phyloP scores from a whole-genome alignment of 148 eudicot genomes.

The Arbutus unedo region DNA sequence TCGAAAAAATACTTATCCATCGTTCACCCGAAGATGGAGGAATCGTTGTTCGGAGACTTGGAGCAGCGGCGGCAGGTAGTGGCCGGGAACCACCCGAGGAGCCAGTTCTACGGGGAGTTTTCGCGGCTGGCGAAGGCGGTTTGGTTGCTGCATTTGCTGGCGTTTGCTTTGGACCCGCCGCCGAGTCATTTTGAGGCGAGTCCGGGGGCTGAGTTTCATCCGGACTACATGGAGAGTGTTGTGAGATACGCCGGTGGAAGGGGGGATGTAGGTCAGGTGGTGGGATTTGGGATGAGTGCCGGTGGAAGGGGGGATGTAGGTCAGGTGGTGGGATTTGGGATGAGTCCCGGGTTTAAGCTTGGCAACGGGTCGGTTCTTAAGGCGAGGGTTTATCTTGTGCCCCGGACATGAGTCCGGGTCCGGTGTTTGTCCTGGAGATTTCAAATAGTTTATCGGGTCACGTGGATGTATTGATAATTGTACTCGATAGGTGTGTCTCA shows the following conservation, averaged over 20 bases:
- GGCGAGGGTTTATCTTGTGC: constrained; percentile 80
- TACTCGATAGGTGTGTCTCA: not conserved
- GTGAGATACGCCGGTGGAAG: constrained; percentile 50
- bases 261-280: constrained; percentile 52
- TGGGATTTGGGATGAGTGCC: constrained; percentile 72
- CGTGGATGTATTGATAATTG: not conserved
- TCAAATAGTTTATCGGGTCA: not conserved
- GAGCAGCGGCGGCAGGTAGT: constrained; percentile 77
- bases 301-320: constrained; percentile 44
- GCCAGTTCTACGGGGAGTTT: constrained; percentile 74
- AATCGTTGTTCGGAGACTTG: constrained; percentile 78
- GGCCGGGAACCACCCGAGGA: constrained; percentile 76
- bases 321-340: constrained; percentile 73
- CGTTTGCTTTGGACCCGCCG: constrained; percentile 80
- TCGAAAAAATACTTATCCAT: constrained; percentile 78
- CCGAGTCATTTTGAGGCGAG: constrained; percentile 95
- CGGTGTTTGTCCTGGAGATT: not conserved
- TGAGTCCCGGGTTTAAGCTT: constrained; percentile 90
- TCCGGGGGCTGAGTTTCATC: constrained; percentile 72
- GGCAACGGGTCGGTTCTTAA: constrained; percentile 69
- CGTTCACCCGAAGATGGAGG: constrained; percentile 94
- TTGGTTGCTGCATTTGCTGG: constrained; percentile 92
- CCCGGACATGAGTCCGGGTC: constrained; percentile 25
- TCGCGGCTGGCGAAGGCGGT: constrained; percentile 76
- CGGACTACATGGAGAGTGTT: constrained; percentile 86